phyloP scores from a whole-genome alignment of 1,139 yeast genomes.

The Yamadazyma jaroonii region DNA sequence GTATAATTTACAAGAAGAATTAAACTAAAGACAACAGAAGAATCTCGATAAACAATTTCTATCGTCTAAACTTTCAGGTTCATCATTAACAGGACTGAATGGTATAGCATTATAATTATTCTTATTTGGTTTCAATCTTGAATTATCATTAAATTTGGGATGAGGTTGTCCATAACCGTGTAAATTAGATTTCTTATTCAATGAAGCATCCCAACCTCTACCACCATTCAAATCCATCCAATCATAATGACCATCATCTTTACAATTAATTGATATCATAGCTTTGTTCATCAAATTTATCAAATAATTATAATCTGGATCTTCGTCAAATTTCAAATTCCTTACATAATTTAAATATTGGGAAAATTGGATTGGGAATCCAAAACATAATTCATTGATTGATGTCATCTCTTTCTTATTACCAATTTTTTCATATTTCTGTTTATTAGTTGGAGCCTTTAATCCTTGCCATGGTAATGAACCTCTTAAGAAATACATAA shows the following conservation, averaged over 20 bases:
- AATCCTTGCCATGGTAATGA: conserved; percentile 56
- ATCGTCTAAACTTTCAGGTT: conserved; percentile 34
- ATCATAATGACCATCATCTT: conserved; percentile 69
- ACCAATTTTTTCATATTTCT: conserved; percentile 80
- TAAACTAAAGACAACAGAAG: conserved; percentile 14
- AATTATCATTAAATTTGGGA: conserved; percentile 22
- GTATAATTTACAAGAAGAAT: conserved; percentile 2
- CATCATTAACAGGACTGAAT: conserved; percentile 31
- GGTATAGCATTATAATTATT: conserved; percentile 26
- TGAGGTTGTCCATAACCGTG: conserved; percentile 80
- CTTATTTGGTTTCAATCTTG: conserved; percentile 15
- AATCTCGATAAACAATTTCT: conserved; percentile 18
- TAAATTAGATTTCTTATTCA: conserved; percentile 74
- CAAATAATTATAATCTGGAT: conserved; percentile 66
- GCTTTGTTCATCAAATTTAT: conserved; percentile 44
- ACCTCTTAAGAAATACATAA: conserved; percentile 61
- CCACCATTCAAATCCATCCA: conserved; percentile 86
- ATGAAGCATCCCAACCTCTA: conserved; percentile 77
- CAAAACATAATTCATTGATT: conserved; percentile 64
- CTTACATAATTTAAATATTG: conserved; percentile 73
- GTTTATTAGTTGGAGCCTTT: conserved; percentile 79
- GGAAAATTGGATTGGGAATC: conserved; percentile 74
- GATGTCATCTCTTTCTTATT: conserved; percentile 73
- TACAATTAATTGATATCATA: conserved; percentile 23
- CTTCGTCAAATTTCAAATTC: conserved; percentile 69